Conservation (phyloP, 2,329 filamentous ascomycete genomes). For the Xylariaceae sp. region DNA sequence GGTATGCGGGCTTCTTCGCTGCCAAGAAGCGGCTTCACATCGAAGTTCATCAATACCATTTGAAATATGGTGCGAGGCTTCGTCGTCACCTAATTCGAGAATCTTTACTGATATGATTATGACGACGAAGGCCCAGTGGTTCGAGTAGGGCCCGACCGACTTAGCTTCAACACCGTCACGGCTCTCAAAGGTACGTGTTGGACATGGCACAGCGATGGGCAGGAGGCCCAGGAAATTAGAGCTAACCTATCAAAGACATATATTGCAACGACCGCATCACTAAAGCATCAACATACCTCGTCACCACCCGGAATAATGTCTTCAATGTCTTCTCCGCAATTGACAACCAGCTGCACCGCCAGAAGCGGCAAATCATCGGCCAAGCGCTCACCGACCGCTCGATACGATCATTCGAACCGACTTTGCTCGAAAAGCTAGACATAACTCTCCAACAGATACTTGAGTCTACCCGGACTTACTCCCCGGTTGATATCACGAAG, state of each 20-base stretch:
- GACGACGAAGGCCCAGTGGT: constrained; percentile 7
- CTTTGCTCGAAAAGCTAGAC: constrained; percentile 7
- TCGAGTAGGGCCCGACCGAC: constrained; percentile 4
- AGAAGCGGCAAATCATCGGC: constrained; percentile 5
- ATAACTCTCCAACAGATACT: constrained; percentile 5
- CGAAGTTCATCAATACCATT: constrained; percentile 2
- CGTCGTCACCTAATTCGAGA: neutral
- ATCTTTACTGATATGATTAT: neutral
- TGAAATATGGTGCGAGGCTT: constrained; percentile 5
- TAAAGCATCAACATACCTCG: constrained; percentile 12
- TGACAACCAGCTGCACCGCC: constrained; percentile 3
- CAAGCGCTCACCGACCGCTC: constrained; percentile 3
- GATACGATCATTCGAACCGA: constrained; percentile 12
- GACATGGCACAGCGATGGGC: too few species aligned
- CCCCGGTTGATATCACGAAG: constrained; percentile 11
- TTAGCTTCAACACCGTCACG: constrained; percentile 8
- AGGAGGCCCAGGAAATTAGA: neutral
- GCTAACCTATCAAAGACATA: constrained; percentile 12
- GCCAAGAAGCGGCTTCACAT: constrained; percentile 2
- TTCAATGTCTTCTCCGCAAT: constrained; percentile 5
- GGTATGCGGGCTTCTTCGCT: constrained; percentile 9
- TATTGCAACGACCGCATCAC: constrained; percentile 12
- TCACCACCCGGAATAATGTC: constrained; percentile 1
- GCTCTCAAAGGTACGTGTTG: constrained; percentile 5
- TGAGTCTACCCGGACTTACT: neutral